These are phyloP conservation scores for Pseudofabraea citricarpa DNA, from an alignment of 2,329 filamentous ascomycete species.

Conservation along the genomic window DNA sequence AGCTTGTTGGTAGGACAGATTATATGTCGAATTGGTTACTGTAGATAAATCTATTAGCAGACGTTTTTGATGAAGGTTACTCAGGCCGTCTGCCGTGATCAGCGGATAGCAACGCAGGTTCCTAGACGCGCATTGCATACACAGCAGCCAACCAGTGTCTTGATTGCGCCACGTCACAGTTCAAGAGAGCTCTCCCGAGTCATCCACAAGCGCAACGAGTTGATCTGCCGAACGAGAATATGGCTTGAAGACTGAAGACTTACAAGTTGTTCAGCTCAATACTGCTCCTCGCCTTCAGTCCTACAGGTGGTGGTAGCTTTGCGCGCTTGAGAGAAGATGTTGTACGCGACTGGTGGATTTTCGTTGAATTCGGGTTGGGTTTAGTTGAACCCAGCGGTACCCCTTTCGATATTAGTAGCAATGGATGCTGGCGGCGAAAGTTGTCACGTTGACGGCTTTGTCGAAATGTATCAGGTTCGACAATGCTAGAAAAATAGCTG, in stretches of 20 bases:
- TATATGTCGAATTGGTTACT: conserved; percentile 4
- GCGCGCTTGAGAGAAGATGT: too few species aligned
- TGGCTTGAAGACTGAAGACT: conserved; percentile 7
- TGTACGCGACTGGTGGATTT: too few species aligned
- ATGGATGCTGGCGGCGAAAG: too few species aligned
- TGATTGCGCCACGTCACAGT: conserved; percentile 23
- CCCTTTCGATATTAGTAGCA: too few species aligned
- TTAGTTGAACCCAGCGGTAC: too few species aligned
- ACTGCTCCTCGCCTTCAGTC: too few species aligned
- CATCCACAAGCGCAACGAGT: not conserved
- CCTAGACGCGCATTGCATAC: not conserved
- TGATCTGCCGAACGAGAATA: too few species aligned
- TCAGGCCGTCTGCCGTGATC: conserved; percentile 8
- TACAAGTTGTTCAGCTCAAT: too few species aligned
- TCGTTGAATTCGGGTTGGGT: too few species aligned
- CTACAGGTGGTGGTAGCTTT: too few species aligned
- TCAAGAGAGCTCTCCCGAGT: conserved; percentile 3
- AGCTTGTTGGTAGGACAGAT: conserved; percentile 4
- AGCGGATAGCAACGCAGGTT: not conserved
- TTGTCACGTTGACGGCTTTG: too few species aligned
- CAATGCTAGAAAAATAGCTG: not conserved
- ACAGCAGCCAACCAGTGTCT: conserved; percentile 9
- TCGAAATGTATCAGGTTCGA: not conserved
- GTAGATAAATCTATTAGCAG: conserved; percentile 9
- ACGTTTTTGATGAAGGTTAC: conserved; percentile 6